A percentile compares a stretch with the other conserved stretches of the same genome.
phyloP scores from a whole-genome alignment of 495 filamentous ascomycete species.

The Hypomontagnella monticulosa region DNA sequence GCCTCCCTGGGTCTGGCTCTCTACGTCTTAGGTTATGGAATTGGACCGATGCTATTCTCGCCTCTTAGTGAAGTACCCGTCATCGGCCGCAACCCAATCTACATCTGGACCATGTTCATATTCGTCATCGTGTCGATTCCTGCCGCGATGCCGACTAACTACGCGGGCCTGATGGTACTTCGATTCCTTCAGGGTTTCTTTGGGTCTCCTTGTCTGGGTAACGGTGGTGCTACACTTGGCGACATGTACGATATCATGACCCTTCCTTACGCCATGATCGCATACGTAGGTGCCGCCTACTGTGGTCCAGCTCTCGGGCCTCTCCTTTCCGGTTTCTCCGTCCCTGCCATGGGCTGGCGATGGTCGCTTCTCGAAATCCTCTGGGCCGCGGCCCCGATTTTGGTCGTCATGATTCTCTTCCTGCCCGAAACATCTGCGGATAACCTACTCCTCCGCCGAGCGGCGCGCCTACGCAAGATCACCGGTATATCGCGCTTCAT shows the following conservation, averaged over 20 bases:
- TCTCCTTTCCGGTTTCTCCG: slow-evolving; percentile 71
- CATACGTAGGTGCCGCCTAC: slow-evolving; percentile 62
- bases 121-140: slow-evolving; percentile 81
- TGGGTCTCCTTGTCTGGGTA: slow-evolving; percentile 78
- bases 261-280: slow-evolving; percentile 75
- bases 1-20: slow-evolving; percentile 64
- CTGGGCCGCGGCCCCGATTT: slow-evolving; percentile 58
- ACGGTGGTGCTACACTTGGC: slow-evolving; percentile 79
- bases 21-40: slow-evolving; percentile 70
- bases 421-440: slow-evolving; percentile 60
- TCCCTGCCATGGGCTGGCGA: slow-evolving; percentile 64
- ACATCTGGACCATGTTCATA: slow-evolving; percentile 72
- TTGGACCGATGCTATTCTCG: slow-evolving; percentile 57
- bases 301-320: slow-evolving; percentile 67
- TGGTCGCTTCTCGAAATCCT: slow-evolving; percentile 67
- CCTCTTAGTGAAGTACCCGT: slow-evolving; percentile 71
- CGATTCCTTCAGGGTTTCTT: slow-evolving; percentile 81
- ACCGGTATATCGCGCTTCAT: slow-evolving; percentile 55
- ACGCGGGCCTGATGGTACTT: slow-evolving; percentile 74
- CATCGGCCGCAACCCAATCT: slow-evolving; percentile 69
- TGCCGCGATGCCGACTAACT: slow-evolving; percentile 77
- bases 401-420: slow-evolving; percentile 57
- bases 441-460: slow-evolving; percentile 55
- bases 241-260: slow-evolving; percentile 77
- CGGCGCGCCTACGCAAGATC: slow-evolving; percentile 55